phyloP scores from a whole-genome alignment of 495 filamentous ascomycete genomes.

The Aspergillus conjunctus region DNA sequence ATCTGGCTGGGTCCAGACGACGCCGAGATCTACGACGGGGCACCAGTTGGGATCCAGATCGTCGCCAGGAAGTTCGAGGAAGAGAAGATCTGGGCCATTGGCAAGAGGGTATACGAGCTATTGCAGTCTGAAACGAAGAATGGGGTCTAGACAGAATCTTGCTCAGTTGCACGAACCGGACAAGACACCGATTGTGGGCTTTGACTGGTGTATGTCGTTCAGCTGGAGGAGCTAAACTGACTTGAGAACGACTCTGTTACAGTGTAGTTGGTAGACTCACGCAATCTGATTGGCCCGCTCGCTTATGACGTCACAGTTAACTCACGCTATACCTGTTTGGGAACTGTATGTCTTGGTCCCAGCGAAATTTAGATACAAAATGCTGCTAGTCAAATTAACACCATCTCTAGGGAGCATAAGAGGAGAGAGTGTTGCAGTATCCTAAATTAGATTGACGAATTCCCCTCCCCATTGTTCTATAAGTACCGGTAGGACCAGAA shows the following conservation, averaged over 20 bases:
- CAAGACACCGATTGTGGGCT: not conserved
- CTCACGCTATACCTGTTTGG: not conserved
- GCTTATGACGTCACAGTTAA: slow-evolving; percentile 21
- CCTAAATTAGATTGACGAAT: slow-evolving; percentile 5
- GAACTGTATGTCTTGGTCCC: slow-evolving; percentile 11
- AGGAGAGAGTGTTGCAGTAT: not conserved
- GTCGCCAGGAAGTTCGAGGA: not conserved
- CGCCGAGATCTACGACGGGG: not conserved
- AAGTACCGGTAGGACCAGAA: no score
- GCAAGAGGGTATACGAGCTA: not conserved
- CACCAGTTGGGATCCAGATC: not conserved
- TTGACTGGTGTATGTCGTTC: not conserved
- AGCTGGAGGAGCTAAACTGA: not conserved
- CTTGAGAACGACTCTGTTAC: not conserved
- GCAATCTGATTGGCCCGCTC: slow-evolving; percentile 17
- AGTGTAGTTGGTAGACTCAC: not conserved
- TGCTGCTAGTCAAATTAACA: slow-evolving; percentile 3
- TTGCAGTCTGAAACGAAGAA: not conserved
- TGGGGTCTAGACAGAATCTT: not conserved
- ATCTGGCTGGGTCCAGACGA: not conserved
- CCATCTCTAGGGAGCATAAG: not conserved
- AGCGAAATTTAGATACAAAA: slow-evolving; percentile 1
- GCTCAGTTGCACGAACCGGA: not conserved
- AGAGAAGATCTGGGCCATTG: not conserved
- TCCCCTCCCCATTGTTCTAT: not conserved